Evolutionary conservation across 2,329 filamentous ascomycete genomes (phyloP).

Genomic region (Lasiodiplodia theobromae): DNA sequence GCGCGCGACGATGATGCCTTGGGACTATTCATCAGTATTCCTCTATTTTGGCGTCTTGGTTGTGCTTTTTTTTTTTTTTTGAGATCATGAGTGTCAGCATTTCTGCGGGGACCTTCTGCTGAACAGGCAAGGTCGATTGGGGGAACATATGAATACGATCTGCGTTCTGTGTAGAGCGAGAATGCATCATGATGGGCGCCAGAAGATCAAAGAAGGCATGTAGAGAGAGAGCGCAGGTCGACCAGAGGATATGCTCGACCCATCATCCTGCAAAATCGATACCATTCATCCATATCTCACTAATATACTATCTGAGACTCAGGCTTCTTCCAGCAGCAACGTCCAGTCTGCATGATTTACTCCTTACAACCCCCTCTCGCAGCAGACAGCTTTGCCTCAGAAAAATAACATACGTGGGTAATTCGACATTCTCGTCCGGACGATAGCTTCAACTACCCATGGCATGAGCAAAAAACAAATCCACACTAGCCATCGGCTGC

Average conservation of each 20-base stretch:
- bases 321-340: neutral
- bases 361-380: too few species aligned
- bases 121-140: constrained; percentile 12
- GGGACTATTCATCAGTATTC: constrained; percentile 13
- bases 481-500: too few species aligned
- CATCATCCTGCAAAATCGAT: neutral
- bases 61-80: neutral
- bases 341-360: too few species aligned
- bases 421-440: too few species aligned
- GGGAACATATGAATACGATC: constrained; percentile 12
- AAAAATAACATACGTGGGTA: too few species aligned
- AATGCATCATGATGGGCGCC: constrained; percentile 4
- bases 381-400: too few species aligned
- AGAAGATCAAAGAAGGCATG: neutral
- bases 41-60: constrained; percentile 7
- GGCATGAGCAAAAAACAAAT: too few species aligned
- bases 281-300: neutral
- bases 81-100: neutral
- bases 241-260: neutral
- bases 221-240: neutral
- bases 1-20: constrained; percentile 17
- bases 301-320: neutral
- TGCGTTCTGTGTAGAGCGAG: constrained; percentile 9
- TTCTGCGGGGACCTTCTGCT: constrained; percentile 14
- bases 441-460: too few species aligned